These are phyloP conservation scores for Cladosporium sp. DNA, from an alignment of 2,329 filamentous ascomycete genomes.

Conservation along the genomic window DNA sequence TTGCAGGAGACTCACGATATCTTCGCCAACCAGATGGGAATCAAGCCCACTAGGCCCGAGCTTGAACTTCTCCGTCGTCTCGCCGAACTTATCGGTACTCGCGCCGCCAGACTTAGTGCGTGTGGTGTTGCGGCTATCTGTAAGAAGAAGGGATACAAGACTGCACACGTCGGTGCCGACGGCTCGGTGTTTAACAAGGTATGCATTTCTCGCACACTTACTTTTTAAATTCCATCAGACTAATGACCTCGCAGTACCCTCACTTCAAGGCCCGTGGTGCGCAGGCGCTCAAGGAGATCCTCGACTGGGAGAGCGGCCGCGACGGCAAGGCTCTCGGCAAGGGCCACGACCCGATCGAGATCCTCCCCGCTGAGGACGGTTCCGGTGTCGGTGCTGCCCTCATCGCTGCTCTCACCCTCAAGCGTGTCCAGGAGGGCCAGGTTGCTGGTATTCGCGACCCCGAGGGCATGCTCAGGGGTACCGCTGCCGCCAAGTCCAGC, in stretches of 20 bases:
- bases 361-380: constrained; percentile 88
- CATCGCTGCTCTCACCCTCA: constrained; percentile 71
- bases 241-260: constrained; percentile 58
- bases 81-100: constrained; percentile 90
- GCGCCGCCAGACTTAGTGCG: constrained; percentile 84
- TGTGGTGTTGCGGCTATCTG: constrained; percentile 95
- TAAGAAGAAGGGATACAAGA: constrained; percentile 87
- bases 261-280: constrained; percentile 94
- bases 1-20: constrained; percentile 81
- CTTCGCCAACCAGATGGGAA: constrained; percentile 70
- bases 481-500: constrained; percentile 22
- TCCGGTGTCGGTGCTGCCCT: constrained; percentile 94
- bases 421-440: constrained; percentile 58
- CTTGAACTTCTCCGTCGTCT: constrained; percentile 84
- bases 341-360: constrained; percentile 71
- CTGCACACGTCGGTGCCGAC: constrained; percentile 92
- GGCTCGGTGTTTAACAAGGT: constrained; percentile 94
- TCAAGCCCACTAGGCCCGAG: constrained; percentile 70
- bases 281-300: constrained; percentile 84
- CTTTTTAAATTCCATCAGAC: background rate
- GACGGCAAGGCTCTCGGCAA: constrained; percentile 58
- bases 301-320: constrained; percentile 81
- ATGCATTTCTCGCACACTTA: background rate
- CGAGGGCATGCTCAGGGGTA: constrained; percentile 38
- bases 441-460: constrained; percentile 54